A percentile compares a stretch with the other conserved stretches of the same genome.
Evolutionary conservation across 495 filamentous ascomycete species (phyloP).

Genomic region (Xylaria castorea): DNA sequence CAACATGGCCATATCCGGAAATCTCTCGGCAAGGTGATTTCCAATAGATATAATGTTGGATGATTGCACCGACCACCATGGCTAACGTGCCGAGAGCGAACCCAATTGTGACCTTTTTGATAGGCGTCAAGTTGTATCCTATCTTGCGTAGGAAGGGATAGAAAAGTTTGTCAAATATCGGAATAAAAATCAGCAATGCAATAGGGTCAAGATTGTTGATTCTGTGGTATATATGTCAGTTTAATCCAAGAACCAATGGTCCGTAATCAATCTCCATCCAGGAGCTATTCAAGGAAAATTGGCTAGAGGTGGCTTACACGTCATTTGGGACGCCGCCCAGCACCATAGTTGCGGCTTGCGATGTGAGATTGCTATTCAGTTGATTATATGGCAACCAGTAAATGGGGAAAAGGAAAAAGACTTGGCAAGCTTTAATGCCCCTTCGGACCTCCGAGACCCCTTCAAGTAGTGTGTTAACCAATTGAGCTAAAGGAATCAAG

Average conservation of each 20-base stretch:
- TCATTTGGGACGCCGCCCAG: slow-evolving; percentile 79
- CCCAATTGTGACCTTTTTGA: slow-evolving; percentile 75
- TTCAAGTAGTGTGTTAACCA: too few species aligned
- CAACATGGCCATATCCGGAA: slow-evolving; percentile 43
- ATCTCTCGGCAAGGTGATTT: slow-evolving; percentile 60
- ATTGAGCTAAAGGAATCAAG: too few species aligned
- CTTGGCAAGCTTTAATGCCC: slow-evolving; percentile 71
- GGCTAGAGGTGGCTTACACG: slow-evolving; percentile 42
- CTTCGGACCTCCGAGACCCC: slow-evolving; percentile 72
- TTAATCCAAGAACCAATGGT: not conserved
- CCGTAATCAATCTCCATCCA: not conserved
- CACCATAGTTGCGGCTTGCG: slow-evolving; percentile 74
- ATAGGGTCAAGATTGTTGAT: slow-evolving; percentile 80
- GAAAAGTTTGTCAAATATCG: slow-evolving; percentile 70
- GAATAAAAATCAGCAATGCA: slow-evolving; percentile 79
- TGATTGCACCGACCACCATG: slow-evolving; percentile 70
- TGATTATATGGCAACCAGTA: slow-evolving; percentile 61
- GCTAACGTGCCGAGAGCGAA: slow-evolving; percentile 65
- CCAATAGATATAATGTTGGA: slow-evolving; percentile 76
- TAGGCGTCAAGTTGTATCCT: slow-evolving; percentile 71
- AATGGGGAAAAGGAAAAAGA: slow-evolving; percentile 66
- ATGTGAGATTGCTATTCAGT: slow-evolving; percentile 72
- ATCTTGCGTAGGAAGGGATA: slow-evolving; percentile 71
- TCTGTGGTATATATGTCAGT: slow-evolving; percentile 11
- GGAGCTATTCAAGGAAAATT: not conserved